These are phyloP conservation scores for Nissolia schottii DNA, from an alignment of 306 rosid genomes.

Conservation along the genomic window DNA sequence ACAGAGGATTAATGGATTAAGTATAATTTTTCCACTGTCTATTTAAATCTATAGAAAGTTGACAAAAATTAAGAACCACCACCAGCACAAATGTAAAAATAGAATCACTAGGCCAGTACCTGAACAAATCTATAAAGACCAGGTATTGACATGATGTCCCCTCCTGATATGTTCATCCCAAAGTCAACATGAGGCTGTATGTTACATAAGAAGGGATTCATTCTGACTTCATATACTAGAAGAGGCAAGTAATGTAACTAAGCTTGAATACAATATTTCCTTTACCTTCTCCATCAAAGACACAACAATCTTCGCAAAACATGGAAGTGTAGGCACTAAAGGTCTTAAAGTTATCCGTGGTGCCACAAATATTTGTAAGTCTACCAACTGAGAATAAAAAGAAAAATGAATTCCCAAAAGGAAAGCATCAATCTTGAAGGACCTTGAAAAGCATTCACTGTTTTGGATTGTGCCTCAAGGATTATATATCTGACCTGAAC, in stretches of 20 bases:
- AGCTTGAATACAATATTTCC: neutral
- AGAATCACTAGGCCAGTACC: conserved; percentile 56
- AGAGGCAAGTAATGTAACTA: neutral
- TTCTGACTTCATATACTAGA: neutral
- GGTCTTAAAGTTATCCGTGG: conserved; percentile 75
- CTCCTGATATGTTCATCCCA: conserved; percentile 80
- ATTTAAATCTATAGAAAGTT: neutral
- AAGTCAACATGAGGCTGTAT: conserved; percentile 90
- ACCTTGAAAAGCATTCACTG: conserved; percentile 1
- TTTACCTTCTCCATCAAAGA: conserved; percentile 90
- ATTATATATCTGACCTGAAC: conserved; percentile 66
- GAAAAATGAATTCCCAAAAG: conserved; percentile 31
- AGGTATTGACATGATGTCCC: conserved; percentile 86
- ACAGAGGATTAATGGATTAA: neutral
- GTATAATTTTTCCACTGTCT: neutral
- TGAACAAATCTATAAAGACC: conserved; percentile 80
- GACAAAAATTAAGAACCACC: conserved; percentile 1
- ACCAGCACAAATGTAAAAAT: conserved; percentile 1
- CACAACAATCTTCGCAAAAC: conserved; percentile 64
- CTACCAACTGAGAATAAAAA: conserved; percentile 68
- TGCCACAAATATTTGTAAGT: conserved; percentile 68
- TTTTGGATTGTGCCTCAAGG: conserved; percentile 12
- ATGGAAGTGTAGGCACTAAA: conserved; percentile 89
- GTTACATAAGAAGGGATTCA: neutral
- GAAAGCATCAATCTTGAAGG: conserved; percentile 5